Conservation (phyloP, 768 basidiomycete species). For the Asterophora lycoperdoides region DNA sequence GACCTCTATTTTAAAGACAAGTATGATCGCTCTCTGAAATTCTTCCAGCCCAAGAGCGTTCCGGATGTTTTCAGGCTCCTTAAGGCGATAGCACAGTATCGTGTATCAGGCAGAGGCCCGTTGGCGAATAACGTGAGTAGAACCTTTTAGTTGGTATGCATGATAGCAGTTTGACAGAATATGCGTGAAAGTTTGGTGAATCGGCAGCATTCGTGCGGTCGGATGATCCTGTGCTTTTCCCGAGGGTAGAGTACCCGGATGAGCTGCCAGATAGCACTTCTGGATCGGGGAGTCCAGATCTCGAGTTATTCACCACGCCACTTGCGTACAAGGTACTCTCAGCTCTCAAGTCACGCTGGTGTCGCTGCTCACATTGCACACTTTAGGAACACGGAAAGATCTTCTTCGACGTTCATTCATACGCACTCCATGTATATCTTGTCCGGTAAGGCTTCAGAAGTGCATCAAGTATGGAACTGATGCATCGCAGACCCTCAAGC, state of each 20-base stretch:
- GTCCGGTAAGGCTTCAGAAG: slow-evolving; percentile 24
- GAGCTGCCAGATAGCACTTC: slow-evolving; percentile 36
- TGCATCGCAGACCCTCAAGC: slow-evolving; percentile 31
- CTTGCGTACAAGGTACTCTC: slow-evolving; percentile 34
- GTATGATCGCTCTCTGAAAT: slow-evolving; percentile 37
- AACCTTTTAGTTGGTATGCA: not conserved
- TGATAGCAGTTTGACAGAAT: not conserved
- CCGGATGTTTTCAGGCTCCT: slow-evolving; percentile 27
- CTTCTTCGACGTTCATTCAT: slow-evolving; percentile 36
- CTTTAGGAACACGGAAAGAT: slow-evolving; percentile 32
- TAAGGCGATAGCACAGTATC: slow-evolving; percentile 37
- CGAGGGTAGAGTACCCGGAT: slow-evolving; percentile 27
- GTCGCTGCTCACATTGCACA: not conserved
- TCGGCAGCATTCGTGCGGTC: slow-evolving; percentile 52
- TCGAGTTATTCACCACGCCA: slow-evolving; percentile 39
- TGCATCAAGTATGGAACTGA: not conserved
- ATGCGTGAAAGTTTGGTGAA: slow-evolving; percentile 41
- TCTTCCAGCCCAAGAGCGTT: slow-evolving; percentile 27
- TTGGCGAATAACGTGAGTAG: slow-evolving; percentile 48
- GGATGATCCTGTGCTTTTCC: slow-evolving; percentile 44
- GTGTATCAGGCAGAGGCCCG: slow-evolving; percentile 40
- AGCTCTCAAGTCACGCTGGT: not conserved
- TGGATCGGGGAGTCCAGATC: slow-evolving; percentile 35
- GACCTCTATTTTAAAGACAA: slow-evolving; percentile 51
- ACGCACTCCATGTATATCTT: slow-evolving; percentile 34